These are phyloP conservation scores for Geotrichum citri-aurantii DNA, from an alignment of 1,139 yeast genomes.

Conservation along the genomic window DNA sequence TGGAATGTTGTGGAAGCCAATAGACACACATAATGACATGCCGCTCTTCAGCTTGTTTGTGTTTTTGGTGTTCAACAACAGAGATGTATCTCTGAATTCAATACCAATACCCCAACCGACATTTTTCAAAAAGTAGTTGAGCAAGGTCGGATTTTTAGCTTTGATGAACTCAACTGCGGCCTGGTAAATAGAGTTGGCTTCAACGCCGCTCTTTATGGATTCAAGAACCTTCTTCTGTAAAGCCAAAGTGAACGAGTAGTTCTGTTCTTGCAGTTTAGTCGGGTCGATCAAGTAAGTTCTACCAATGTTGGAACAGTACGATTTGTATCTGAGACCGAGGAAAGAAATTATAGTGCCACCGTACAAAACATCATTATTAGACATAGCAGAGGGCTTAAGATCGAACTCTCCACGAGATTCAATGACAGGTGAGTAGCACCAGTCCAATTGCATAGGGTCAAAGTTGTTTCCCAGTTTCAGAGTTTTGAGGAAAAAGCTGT, in stretches of 20 bases:
- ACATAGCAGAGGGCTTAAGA: conserved; percentile 76
- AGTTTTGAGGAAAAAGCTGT: conserved; percentile 55
- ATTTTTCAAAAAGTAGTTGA: conserved; percentile 62
- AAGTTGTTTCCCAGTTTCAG: conserved; percentile 59
- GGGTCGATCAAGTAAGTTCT: conserved; percentile 92
- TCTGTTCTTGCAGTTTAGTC: conserved; percentile 65
- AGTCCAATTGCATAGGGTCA: conserved; percentile 74
- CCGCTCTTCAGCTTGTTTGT: conserved; percentile 65
- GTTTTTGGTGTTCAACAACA: conserved; percentile 67
- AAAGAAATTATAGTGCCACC: conserved; percentile 82
- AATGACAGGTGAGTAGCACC: conserved; percentile 91
- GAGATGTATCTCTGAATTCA: conserved; percentile 78
- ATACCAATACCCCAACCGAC: conserved; percentile 89
- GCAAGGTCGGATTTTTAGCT: conserved; percentile 55
- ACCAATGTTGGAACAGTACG: conserved; percentile 83
- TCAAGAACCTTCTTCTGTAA: conserved; percentile 52
- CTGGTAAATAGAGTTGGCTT: conserved; percentile 60
- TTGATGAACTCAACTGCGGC: conserved; percentile 57
- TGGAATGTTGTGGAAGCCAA: conserved; percentile 67
- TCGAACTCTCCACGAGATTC: conserved; percentile 88
- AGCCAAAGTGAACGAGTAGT: conserved; percentile 68
- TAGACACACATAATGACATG: conserved; percentile 66
- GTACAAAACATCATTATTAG: conserved; percentile 57
- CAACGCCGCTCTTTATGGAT: conserved; percentile 60
- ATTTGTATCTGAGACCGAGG: conserved; percentile 79